Evolutionary conservation across 1,284 basidiomycete genomes (phyloP), one percentile per base, ranked within the genome.

Genomic region (Pseudozyma sp.): DNA sequence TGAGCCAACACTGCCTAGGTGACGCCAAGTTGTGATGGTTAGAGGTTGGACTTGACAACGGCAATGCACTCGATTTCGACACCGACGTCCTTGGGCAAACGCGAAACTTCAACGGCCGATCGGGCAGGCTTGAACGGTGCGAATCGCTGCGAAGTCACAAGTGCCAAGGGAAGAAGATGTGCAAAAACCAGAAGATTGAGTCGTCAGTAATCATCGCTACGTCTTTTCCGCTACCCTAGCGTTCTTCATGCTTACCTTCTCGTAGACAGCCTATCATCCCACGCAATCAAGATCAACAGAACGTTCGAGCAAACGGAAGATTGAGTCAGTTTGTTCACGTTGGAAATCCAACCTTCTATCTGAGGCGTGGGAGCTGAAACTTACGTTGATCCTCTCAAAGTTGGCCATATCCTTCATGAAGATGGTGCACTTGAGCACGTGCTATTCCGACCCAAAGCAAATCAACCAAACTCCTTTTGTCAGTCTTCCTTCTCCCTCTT

Each of bases 351-450:
- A n/a, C 39, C 18, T 42, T 38, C 4, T 4, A 31, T 40, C 21
- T 42, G 31, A 31, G 47, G 25, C 9, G n/a, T 8, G 47, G 9
- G 11, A 31, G 45, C 13, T 19, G 3, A 2, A 18, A 78, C 73
- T 69, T 44, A 86, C 88, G 85, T 98, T 99, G 85, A 97, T 91
- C 58, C 89, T 87, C 13, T 85, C 90, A 86, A 97, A 97, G 86
- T 98, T 92, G 82, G 92, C 88, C 94, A 98, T 96, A 78, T 89
- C 88, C 86, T 96, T 94, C 83, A 98, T 86, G 88, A 97, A 98
- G 50, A 97, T 92, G 91, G 80, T 77, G 34, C 65, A 73, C 70
- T 82, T 80, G 60, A 78, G 65, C 5, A 78, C 56, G 61, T 73
- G 73, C 62, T 73, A 39, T 49, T 21, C 12, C 35, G 40, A 19